Evolutionary conservation across 352 stramenopile genomes (phyloP), one percentile per base, ranked within the genome.

Genomic region (Pythium oligandrum): DNA sequence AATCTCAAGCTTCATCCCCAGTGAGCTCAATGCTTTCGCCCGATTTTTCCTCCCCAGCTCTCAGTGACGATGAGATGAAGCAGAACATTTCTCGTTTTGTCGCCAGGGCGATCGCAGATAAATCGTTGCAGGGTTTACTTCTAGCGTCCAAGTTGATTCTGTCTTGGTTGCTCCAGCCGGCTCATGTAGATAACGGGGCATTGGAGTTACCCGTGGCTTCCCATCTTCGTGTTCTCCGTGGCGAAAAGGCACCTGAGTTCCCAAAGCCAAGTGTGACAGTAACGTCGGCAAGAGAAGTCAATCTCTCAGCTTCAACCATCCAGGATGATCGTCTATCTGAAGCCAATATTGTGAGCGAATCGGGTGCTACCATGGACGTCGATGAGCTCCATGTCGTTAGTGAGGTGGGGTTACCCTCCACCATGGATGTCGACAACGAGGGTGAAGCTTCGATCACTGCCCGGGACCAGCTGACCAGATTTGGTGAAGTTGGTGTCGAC

Each of bases 51-150:
- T 69, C 79, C 1, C 73, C 83, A 4, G 74, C 73, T 3, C 59
- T 95, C 8, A 51, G 61, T 1, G 45, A 61, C 0, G 75, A 82
- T 37, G 81, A 88, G 7, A 80, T 78, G 63, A 74, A 70, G 44
- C 30, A 74, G 1, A 89, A 95, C 55, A 70, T 87, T 32, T 73
- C 77, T 47, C 68, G 77, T 1, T 93, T 95, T 63, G 75, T 95
- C 6, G 81, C 81, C 0, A 75, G 74, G 39, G 85, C 77, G 26
- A 80, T 93, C 44, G 79, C 79, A 0, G 85, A 95, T 47, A 81
- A 77, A 33, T 88, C 81, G 4, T 57, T 92, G 33, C 85, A 93
- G 49, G 81, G 66, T 4, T 61, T 93, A 6, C 69, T 93, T 55
- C 72, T 95, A 3, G 80, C 82, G 6, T 66, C 68, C 6, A 92